Percentiles rank a stretch among this genome's conserved stretches.
These are phyloP conservation scores for Hericium erinaceus DNA, from an alignment of 768 basidiomycete genomes.

Conservation along the genomic window DNA sequence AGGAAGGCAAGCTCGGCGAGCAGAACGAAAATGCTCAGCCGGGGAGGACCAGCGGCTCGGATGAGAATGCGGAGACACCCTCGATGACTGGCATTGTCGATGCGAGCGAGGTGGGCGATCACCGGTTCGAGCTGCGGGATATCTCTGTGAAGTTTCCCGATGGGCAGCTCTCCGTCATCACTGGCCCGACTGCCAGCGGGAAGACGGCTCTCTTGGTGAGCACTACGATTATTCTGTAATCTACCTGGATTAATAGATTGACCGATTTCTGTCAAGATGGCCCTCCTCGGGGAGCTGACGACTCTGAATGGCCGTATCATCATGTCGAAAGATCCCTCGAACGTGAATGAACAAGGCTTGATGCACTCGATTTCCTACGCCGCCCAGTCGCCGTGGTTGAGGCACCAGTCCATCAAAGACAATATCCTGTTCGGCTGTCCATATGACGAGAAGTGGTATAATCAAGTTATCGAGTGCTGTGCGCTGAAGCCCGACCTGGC, in stretches of 20 bases:
- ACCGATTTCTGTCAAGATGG: constrained; percentile 42
- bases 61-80: background rate
- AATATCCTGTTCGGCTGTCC: constrained; percentile 52
- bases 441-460: constrained; percentile 61
- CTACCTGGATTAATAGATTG: no score
- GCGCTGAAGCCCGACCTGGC: constrained; percentile 75
- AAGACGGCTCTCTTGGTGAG: constrained; percentile 71
- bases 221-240: background rate
- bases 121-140: constrained; percentile 58
- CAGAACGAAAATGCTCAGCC: background rate
- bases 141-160: constrained; percentile 64
- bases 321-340: constrained; percentile 58
- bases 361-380: constrained; percentile 42
- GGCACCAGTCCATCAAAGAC: constrained; percentile 39
- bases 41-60: background rate
- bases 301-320: constrained; percentile 44
- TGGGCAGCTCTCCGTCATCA: constrained; percentile 59
- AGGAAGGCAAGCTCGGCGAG: constrained; percentile 23
- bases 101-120: constrained; percentile 23
- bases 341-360: constrained; percentile 49
- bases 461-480: constrained; percentile 74
- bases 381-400: constrained; percentile 40
- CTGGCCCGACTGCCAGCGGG: constrained; percentile 74
- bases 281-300: constrained; percentile 66
- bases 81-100: background rate